These are phyloP conservation scores for Fistulina hepatica DNA, from an alignment of 1,284 basidiomycete genomes.

Conservation along the genomic window DNA sequence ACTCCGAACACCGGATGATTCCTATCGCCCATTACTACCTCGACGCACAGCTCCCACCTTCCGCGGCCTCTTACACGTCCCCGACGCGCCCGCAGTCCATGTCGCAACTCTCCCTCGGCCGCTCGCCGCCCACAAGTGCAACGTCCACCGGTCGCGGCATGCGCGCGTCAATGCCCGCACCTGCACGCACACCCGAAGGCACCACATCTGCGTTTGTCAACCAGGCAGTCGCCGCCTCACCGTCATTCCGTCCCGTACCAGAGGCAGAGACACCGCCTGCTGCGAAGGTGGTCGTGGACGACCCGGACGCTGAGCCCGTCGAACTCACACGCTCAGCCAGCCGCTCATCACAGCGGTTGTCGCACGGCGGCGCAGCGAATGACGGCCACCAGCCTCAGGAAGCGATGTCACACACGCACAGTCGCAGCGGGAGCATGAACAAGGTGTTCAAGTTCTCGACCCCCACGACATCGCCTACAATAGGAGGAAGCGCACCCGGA, in stretches of 20 bases:
- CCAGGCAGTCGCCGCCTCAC: slow-evolving; percentile 25
- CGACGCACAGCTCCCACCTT: slow-evolving; percentile 42
- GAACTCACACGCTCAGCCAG: slow-evolving; percentile 15
- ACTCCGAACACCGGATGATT: slow-evolving; percentile 63
- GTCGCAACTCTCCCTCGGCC: slow-evolving; percentile 49
- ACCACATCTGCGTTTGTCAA: slow-evolving; percentile 33
- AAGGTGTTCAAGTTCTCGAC: slow-evolving; percentile 67
- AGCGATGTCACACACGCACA: too few relatives aligned
- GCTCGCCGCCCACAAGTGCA: slow-evolving; percentile 29
- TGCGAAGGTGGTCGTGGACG: too few relatives aligned
- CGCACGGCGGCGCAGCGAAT: too few relatives aligned
- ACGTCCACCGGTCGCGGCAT: too few relatives aligned
- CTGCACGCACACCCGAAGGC: slow-evolving; percentile 27
- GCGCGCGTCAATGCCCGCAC: slow-evolving; percentile 54
- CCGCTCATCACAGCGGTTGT: too few relatives aligned
- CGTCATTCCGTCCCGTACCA: too few relatives aligned
- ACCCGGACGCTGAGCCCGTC: slow-evolving; percentile 31
- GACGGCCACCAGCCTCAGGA: too few relatives aligned
- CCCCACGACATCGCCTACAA: slow-evolving; percentile 22
- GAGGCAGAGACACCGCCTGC: too few relatives aligned
- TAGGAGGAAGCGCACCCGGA: slow-evolving; percentile 19
- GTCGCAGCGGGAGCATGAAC: slow-evolving; percentile 59
- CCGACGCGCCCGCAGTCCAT: slow-evolving; percentile 70
- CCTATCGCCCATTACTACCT: slow-evolving; percentile 78
- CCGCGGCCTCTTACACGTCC: slow-evolving; percentile 35